Evolutionary conservation across 23 red algal species (phyloP).

Genomic region (Gracilaria gracilis): DNA sequence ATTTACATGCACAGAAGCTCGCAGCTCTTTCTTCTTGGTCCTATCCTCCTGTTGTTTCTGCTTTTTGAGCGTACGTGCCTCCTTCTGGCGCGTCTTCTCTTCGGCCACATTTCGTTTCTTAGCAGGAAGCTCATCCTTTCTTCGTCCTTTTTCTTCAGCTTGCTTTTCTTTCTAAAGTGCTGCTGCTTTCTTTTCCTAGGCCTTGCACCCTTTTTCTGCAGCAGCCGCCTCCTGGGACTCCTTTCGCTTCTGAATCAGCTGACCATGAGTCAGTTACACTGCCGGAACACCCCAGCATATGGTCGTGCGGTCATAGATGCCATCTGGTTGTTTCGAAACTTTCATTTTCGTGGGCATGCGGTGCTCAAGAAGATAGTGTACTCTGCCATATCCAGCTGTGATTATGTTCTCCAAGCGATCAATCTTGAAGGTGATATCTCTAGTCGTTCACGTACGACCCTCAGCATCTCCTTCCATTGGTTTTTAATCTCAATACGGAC

Average conservation of each 20-base stretch:
- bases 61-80: no score
- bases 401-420: not conserved
- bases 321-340: not conserved
- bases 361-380: not conserved
- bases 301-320: not conserved
- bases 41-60: no score
- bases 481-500: no score
- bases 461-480: no score
- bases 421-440: not conserved
- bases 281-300: not conserved
- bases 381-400: not conserved
- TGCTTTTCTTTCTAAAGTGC: not conserved
- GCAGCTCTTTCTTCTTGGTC: no score
- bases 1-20: no score
- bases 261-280: not conserved
- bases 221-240: not conserved
- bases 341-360: not conserved
- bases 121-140: no score
- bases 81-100: no score
- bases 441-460: no score
- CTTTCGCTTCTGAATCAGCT: not conserved
- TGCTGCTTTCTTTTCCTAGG: not conserved
- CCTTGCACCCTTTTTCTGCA: not conserved
- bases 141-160: not conserved
- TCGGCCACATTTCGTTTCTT: no score